These are phyloP conservation scores for Didymella segeticola DNA, from an alignment of 2,329 filamentous ascomycete genomes.

Conservation along the genomic window DNA sequence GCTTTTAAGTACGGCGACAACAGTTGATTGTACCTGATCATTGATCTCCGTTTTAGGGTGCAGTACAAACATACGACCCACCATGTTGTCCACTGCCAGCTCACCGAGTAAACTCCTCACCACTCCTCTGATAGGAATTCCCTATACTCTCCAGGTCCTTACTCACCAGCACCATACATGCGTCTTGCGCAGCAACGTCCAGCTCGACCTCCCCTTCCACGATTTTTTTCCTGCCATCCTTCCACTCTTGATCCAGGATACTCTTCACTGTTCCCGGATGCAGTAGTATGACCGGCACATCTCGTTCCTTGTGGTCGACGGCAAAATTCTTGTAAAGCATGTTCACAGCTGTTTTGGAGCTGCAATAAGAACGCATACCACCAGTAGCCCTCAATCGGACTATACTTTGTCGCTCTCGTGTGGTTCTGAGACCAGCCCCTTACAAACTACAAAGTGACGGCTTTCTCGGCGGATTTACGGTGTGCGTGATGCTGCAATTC, in stretches of 20 bases:
- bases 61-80: neutral
- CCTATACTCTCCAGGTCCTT: slow-evolving; percentile 52
- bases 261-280: slow-evolving; percentile 55
- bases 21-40: neutral
- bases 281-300: slow-evolving; percentile 51
- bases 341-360: slow-evolving; percentile 55
- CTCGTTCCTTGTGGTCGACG: slow-evolving; percentile 50
- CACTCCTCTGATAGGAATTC: slow-evolving; percentile 55
- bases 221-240: slow-evolving; percentile 33
- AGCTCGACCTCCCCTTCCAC: slow-evolving; percentile 52
- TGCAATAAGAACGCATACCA: slow-evolving; percentile 54
- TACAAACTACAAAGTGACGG: no score
- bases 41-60: neutral
- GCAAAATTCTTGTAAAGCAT: slow-evolving; percentile 53
- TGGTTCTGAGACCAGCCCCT: neutral
- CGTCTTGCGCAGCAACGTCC: slow-evolving; percentile 54
- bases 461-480: neutral
- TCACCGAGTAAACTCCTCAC: slow-evolving; percentile 54
- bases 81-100: neutral
- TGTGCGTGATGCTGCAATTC: neutral
- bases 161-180: slow-evolving; percentile 51
- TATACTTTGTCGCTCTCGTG: neutral
- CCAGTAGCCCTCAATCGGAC: slow-evolving; percentile 33
- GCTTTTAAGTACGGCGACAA: neutral
- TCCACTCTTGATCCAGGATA: slow-evolving; percentile 20